These are phyloP conservation scores for Sordariomycetes sp. DNA, from an alignment of 2,329 filamentous ascomycete species.

Conservation along the genomic window DNA sequence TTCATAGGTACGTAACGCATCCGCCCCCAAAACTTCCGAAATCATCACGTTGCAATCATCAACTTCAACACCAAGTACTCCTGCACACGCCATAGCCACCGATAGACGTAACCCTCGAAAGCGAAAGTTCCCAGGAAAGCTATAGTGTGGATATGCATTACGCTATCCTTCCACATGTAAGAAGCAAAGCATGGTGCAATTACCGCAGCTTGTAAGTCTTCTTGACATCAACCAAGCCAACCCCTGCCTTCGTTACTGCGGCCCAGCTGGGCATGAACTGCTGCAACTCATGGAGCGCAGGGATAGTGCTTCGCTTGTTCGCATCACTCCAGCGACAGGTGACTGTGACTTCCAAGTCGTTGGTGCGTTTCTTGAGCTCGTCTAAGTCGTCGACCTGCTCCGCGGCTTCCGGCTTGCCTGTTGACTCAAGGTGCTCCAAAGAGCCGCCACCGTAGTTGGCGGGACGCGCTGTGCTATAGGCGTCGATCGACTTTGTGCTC, in stretches of 20 bases:
- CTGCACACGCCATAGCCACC: too few relatives aligned
- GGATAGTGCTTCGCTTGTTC: slow-evolving; percentile 62
- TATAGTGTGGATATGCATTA: too few relatives aligned
- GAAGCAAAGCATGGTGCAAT: too few relatives aligned
- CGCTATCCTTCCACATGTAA: too few relatives aligned
- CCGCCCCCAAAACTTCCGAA: too few relatives aligned
- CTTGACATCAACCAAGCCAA: slow-evolving; percentile 74
- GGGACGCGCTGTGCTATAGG: not conserved
- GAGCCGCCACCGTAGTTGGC: too few relatives aligned
- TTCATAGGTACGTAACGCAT: too few relatives aligned
- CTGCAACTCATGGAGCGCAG: slow-evolving; percentile 72
- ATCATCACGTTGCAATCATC: too few relatives aligned
- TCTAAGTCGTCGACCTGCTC: slow-evolving; percentile 5
- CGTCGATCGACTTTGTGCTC: not conserved
- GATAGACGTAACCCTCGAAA: too few relatives aligned
- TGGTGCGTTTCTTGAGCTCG: slow-evolving; percentile 8
- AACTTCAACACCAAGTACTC: too few relatives aligned
- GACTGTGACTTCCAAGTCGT: slow-evolving; percentile 50
- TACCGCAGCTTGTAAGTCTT: slow-evolving; percentile 51
- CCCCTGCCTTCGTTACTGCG: slow-evolving; percentile 62
- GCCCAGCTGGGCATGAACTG: slow-evolving; percentile 75
- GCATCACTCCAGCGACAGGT: slow-evolving; percentile 84
- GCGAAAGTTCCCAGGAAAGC: too few relatives aligned
- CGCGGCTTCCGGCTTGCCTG: not conserved
- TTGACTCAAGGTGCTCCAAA: too few relatives aligned